These are phyloP conservation scores for Cenchrus fungigraminus DNA, from an alignment of 176 grass and related monocot species.

Conservation along the genomic window DNA sequence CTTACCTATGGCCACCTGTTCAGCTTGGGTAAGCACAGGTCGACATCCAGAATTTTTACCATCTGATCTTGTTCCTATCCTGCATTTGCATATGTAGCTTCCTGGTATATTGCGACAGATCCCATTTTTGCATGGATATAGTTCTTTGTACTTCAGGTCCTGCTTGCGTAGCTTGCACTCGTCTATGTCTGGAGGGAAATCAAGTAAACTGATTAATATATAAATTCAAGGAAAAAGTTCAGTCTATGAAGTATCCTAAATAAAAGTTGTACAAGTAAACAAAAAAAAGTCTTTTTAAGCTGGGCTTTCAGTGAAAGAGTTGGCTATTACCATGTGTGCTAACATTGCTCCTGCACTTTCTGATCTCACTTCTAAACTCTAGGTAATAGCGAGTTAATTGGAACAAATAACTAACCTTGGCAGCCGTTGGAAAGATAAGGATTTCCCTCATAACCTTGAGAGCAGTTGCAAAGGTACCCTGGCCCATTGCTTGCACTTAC, in stretches of 20 bases:
- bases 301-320: neutral
- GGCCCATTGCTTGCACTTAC: constrained; percentile 19
- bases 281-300: neutral
- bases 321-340: neutral
- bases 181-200: constrained; percentile 29
- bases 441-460: constrained; percentile 43
- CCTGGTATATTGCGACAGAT: constrained; percentile 39
- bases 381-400: neutral
- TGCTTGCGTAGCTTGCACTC: constrained; percentile 38
- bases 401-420: constrained; percentile 38
- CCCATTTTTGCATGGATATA: constrained; percentile 48
- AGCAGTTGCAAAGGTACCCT: constrained; percentile 52
- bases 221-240: neutral
- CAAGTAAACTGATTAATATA: neutral
- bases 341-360: neutral
- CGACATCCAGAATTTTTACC: constrained; percentile 26
- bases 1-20: constrained; percentile 30
- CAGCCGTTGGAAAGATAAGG: constrained; percentile 33
- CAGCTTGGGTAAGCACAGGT: constrained; percentile 1
- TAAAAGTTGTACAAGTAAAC: neutral
- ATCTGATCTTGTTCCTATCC: constrained; percentile 10
- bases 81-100: constrained; percentile 34
- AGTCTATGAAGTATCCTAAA: neutral
- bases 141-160: constrained; percentile 4
- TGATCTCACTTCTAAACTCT: neutral